A percentile compares a stretch with the other conserved stretches of the same genome.
phyloP scores from a whole-genome alignment of 2,329 filamentous ascomycete genomes.

The Diaporthe helianthi region DNA sequence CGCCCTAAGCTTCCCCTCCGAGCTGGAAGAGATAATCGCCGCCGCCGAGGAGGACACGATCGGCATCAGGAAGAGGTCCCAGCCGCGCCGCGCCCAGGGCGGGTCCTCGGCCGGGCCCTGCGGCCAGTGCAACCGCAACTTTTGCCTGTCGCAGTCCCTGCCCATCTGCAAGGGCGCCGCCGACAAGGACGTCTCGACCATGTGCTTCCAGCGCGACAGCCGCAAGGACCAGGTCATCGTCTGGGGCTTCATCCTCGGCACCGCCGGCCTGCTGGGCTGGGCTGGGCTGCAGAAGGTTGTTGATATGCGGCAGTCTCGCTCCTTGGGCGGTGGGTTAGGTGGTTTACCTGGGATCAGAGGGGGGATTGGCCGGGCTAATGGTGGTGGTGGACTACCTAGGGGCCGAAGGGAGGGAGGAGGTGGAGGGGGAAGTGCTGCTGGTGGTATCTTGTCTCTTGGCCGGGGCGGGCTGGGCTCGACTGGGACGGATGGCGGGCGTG shows the following conservation, averaged over 20 bases:
- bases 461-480: constrained; percentile 1
- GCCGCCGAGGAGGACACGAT: constrained; percentile 35
- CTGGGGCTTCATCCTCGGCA: constrained; percentile 68
- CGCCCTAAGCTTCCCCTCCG: not conserved
- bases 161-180: constrained; percentile 69
- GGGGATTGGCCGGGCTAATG: constrained; percentile 17
- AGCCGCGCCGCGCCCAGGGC: constrained; percentile 40
- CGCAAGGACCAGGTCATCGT: constrained; percentile 72
- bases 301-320: constrained; percentile 52
- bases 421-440: not conserved
- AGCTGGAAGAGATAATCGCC: not conserved
- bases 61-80: constrained; percentile 33
- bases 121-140: constrained; percentile 69
- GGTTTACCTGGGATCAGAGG: constrained; percentile 27
- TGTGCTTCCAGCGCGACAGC: constrained; percentile 72
- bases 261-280: constrained; percentile 65
- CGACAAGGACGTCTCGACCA: constrained; percentile 67
- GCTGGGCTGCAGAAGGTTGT: constrained; percentile 59
- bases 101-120: constrained; percentile 54
- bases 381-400: constrained; percentile 1
- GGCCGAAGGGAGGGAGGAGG: no score
- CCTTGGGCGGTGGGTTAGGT: constrained; percentile 41
- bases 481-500: constrained; percentile 35
- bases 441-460: not conserved
- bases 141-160: constrained; percentile 65